Conservation (phyloP, 139 green algal species). For the Volvox reticuliferus region DNA sequence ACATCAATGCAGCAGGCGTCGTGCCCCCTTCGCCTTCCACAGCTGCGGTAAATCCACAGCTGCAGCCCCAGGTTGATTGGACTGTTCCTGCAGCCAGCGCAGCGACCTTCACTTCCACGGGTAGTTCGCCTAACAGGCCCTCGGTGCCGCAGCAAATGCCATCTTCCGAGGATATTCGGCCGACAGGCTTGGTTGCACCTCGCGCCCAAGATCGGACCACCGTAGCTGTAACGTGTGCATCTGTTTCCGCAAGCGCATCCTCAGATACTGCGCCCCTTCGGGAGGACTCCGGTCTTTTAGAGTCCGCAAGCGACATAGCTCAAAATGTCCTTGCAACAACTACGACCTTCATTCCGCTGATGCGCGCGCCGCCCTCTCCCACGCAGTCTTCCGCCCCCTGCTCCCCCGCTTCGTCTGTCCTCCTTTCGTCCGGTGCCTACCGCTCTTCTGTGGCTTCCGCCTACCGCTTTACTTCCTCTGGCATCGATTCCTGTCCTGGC, state of each 20-base stretch:
- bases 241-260: too few relatives aligned
- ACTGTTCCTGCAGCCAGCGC: background rate
- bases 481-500: background rate
- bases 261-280: background rate
- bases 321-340: background rate
- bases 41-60: background rate
- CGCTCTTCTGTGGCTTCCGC: background rate
- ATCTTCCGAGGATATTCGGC: too few relatives aligned
- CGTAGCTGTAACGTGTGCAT: too few relatives aligned
- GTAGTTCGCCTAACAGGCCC: background rate
- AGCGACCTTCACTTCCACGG: background rate
- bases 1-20: background rate
- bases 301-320: background rate
- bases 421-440: background rate
- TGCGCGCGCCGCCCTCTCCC: background rate
- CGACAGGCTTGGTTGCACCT: too few relatives aligned
- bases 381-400: background rate
- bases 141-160: background rate
- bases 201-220: too few relatives aligned
- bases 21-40: background rate
- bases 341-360: constrained; percentile 1
- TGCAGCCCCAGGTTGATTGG: background rate
- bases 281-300: constrained; percentile 7
- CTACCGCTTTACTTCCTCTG: background rate
- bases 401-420: background rate